Conservation (phyloP, 2,329 filamentous ascomycete species). For the Xylogone sp. region DNA sequence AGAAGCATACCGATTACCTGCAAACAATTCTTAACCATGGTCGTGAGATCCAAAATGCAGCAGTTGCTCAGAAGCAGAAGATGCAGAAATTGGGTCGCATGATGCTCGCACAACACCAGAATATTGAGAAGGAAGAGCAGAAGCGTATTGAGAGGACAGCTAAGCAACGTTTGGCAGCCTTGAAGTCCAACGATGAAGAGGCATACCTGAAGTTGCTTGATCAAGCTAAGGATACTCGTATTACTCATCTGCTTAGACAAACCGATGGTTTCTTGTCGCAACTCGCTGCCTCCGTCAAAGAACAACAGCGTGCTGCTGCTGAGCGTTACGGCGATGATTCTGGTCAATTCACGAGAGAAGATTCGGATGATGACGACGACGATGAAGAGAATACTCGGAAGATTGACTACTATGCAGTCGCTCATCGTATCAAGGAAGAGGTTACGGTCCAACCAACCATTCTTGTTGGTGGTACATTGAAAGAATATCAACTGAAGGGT, state of each 20-base stretch:
- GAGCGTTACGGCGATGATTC: conserved; percentile 71
- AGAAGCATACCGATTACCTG: conserved; percentile 92
- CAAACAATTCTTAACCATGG: conserved; percentile 81
- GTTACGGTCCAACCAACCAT: conserved; percentile 79
- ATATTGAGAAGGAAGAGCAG: conserved; percentile 99
- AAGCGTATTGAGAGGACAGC: conserved; percentile 96
- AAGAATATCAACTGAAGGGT: conserved; percentile 98
- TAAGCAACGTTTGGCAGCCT: conserved; percentile 97
- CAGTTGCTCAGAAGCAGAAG: conserved; percentile 65
- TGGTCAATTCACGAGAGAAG: conserved; percentile 41
- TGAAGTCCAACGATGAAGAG: conserved; percentile 99
- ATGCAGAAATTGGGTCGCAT: conserved; percentile 82
- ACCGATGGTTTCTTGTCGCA: conserved; percentile 97
- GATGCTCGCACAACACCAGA: conserved; percentile 87
- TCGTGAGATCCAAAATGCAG: conserved; percentile 68
- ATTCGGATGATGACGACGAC: conserved; percentile 64
- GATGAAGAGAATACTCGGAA: conserved; percentile 71
- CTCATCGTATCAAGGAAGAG: conserved; percentile 92
- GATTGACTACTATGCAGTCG: conserved; percentile 98
- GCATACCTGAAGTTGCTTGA: conserved; percentile 97
- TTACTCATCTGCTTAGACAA: conserved; percentile 92
- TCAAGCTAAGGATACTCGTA: conserved; percentile 98
- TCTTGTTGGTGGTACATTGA: conserved; percentile 85
- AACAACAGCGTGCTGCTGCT: conserved; percentile 80
- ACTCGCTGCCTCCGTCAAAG: conserved; percentile 89